These are phyloP conservation scores for Strobilomyces confusus DNA, from an alignment of 768 basidiomycete species.

Conservation along the genomic window DNA sequence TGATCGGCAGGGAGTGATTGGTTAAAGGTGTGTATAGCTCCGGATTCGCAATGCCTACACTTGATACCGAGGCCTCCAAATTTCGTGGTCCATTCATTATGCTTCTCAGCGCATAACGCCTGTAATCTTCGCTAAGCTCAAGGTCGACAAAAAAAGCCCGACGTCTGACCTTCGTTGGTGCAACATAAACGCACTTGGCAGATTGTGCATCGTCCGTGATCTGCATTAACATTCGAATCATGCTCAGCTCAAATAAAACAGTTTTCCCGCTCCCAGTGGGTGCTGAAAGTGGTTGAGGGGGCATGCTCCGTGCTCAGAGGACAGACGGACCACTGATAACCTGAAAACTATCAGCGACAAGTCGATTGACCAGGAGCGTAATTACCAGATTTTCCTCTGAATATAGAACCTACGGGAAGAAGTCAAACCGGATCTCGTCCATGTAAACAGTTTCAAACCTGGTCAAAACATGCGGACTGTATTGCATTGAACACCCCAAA, in stretches of 20 bases:
- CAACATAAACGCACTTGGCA: slow-evolving; percentile 85
- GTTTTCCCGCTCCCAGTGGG: slow-evolving; percentile 98
- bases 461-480: slow-evolving; percentile 79
- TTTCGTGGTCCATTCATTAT: slow-evolving; percentile 78
- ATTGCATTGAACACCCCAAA: slow-evolving; percentile 91
- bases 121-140: slow-evolving; percentile 26
- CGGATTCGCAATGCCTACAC: slow-evolving; percentile 43
- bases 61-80: slow-evolving; percentile 73
- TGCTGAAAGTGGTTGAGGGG: slow-evolving; percentile 42
- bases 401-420: slow-evolving; percentile 46
- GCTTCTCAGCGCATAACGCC: slow-evolving; percentile 86
- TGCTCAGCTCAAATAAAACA: slow-evolving; percentile 87
- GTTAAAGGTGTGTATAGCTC: not conserved
- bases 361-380: not conserved
- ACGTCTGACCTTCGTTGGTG: slow-evolving; percentile 75
- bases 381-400: slow-evolving; percentile 63
- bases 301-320: not conserved
- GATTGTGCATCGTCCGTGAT: slow-evolving; percentile 30
- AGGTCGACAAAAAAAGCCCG: not conserved
- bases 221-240: slow-evolving; percentile 66
- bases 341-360: slow-evolving; percentile 34
- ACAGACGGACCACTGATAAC: slow-evolving; percentile 60
- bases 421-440: not conserved
- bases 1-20: slow-evolving; percentile 26
- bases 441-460: slow-evolving; percentile 38